Percentiles rank a stretch among this genome's conserved stretches.
phyloP scores from a whole-genome alignment of 1,139 yeast species.

The Geotrichum reessii region DNA sequence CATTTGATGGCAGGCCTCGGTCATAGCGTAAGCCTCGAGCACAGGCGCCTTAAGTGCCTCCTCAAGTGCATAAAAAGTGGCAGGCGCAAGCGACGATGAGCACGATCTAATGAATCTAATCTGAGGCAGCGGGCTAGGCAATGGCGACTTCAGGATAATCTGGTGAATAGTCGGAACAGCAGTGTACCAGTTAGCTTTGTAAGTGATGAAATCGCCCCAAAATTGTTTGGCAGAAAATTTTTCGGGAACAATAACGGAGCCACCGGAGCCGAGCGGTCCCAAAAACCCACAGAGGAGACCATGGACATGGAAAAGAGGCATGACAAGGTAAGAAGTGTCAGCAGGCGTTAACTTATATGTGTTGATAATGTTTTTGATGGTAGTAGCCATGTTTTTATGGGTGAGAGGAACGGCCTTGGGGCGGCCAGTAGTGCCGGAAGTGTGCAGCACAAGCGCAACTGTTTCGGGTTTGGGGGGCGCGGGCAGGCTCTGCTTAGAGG shows the following conservation, averaged over 20 bases:
- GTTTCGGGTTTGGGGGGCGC: conserved; percentile 43
- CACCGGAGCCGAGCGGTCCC: conserved; percentile 56
- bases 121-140: conserved; percentile 47
- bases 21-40: conserved; percentile 72
- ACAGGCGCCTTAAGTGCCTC: conserved; percentile 56
- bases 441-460: conserved; percentile 58
- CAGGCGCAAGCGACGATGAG: conserved; percentile 60
- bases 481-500: conserved; percentile 32
- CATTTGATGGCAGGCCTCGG: conserved; percentile 69
- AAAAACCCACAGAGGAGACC: conserved; percentile 59
- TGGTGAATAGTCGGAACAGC: conserved; percentile 71
- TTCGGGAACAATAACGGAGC: conserved; percentile 52
- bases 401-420: conserved; percentile 68
- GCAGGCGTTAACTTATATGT: conserved; percentile 47
- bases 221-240: conserved; percentile 53
- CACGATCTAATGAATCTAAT: conserved; percentile 64
- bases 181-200: conserved; percentile 59
- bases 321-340: conserved; percentile 56
- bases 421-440: conserved; percentile 67
- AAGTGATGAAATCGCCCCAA: conserved; percentile 50
- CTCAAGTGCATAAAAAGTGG: conserved; percentile 53
- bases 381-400: conserved; percentile 53
- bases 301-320: conserved; percentile 72
- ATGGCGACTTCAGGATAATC: conserved; percentile 48
- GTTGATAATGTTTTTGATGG: conserved; percentile 50